These are phyloP conservation scores for Cyclanthera cordifolia DNA, from an alignment of 306 rosid species.

Conservation along the genomic window DNA sequence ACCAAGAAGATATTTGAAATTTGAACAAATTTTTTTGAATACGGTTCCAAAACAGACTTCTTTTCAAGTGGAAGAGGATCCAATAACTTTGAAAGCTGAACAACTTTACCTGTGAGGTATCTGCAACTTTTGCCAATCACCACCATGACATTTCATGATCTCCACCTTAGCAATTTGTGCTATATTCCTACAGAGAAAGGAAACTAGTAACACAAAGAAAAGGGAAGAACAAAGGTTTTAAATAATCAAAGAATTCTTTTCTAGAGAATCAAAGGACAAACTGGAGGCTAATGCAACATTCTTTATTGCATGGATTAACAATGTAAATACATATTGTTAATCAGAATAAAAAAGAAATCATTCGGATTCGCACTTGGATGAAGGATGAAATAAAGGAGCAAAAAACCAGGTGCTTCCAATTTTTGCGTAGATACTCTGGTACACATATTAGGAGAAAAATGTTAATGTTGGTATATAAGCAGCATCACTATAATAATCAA, in stretches of 20 bases:
- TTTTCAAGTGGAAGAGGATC: neutral
- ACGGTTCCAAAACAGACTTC: neutral
- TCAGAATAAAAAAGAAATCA: neutral
- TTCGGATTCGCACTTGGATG: constrained; percentile 43
- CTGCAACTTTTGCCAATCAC: constrained; percentile 49
- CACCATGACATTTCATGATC: constrained; percentile 42
- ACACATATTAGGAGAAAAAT: constrained; percentile 8
- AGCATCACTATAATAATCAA: constrained; percentile 3
- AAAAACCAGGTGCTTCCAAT: constrained; percentile 71
- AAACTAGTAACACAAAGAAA: constrained; percentile 6
- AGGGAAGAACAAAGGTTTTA: neutral
- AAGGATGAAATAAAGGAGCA: constrained; percentile 47
- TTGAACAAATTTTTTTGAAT: neutral
- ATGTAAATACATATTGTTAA: neutral
- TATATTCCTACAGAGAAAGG: constrained; percentile 46
- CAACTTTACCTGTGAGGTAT: constrained; percentile 57
- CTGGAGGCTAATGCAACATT: neutral
- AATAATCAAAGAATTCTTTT: neutral
- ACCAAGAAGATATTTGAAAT: neutral
- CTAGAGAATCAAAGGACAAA: neutral
- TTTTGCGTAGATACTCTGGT: constrained; percentile 76
- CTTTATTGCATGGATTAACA: neutral
- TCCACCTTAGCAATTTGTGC: constrained; percentile 65
- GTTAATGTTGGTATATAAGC: constrained; percentile 3
- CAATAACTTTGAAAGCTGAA: neutral